Percentiles rank a stretch among this genome's conserved stretches.
Evolutionary conservation across 306 rosid genomes (phyloP).

Genomic region (Glycine soja): DNA sequence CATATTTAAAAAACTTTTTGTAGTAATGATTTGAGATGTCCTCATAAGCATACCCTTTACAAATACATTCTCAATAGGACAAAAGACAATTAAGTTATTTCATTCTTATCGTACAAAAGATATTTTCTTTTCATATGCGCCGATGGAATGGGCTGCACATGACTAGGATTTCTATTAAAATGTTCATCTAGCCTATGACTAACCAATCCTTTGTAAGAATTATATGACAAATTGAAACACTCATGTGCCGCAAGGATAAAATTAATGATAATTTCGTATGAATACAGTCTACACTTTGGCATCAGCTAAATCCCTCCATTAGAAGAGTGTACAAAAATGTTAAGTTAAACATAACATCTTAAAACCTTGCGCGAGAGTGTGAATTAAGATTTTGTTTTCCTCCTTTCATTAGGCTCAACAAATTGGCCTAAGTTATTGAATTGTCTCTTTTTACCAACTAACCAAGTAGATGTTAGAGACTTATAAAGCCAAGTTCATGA

Average conservation of each 20-base stretch:
- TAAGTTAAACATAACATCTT: not conserved
- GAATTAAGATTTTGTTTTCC: too few relatives aligned
- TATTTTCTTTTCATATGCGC: not conserved
- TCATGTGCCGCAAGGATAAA: not conserved
- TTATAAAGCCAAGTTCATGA: too few relatives aligned
- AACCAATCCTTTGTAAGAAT: not conserved
- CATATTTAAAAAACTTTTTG: too few relatives aligned
- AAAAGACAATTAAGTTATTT: not conserved
- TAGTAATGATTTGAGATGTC: too few relatives aligned
- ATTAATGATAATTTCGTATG: not conserved
- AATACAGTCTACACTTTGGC: not conserved
- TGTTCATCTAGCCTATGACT: constrained; percentile 6
- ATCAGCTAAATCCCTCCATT: not conserved
- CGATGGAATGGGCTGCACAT: not conserved
- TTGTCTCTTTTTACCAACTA: too few relatives aligned
- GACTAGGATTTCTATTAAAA: constrained; percentile 6
- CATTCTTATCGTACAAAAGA: too few relatives aligned
- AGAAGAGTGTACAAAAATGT: not conserved
- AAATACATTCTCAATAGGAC: not conserved
- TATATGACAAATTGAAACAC: not conserved
- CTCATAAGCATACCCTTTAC: too few relatives aligned
- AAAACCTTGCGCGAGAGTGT: too few relatives aligned
- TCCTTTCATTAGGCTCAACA: too few relatives aligned
- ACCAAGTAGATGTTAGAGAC: too few relatives aligned
- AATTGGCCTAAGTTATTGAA: too few relatives aligned